Percentiles rank a stretch among this genome's conserved stretches.
phyloP scores from a whole-genome alignment of 2,329 filamentous ascomycete genomes.

The Colletotrichum siamense region DNA sequence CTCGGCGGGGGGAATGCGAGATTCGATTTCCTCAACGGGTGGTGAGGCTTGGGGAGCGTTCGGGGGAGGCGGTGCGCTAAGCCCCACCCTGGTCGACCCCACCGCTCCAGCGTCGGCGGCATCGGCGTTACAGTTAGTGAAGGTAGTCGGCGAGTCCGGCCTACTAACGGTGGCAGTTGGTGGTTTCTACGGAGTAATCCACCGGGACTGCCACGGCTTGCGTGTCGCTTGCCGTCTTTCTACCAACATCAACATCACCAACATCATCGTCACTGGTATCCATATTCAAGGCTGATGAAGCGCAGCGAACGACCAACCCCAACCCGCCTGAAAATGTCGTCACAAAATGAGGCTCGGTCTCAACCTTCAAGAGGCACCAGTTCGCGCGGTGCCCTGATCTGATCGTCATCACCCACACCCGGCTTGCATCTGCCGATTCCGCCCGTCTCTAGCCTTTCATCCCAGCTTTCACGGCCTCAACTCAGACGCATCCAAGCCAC shows the following conservation, averaged over 20 bases:
- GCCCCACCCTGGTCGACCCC: not conserved
- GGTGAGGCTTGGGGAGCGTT: not conserved
- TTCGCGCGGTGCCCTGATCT: not conserved
- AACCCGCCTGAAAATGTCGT: not conserved
- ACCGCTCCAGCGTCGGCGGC: not conserved
- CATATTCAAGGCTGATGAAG: not conserved
- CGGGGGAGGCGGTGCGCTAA: constrained; percentile 12
- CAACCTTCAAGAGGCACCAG: not conserved
- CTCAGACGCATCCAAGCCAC: not conserved
- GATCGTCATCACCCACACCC: not conserved
- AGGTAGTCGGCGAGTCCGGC: not conserved
- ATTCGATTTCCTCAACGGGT: not conserved
- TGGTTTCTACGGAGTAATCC: not conserved
- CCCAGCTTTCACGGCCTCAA: not conserved
- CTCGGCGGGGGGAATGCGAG: not conserved
- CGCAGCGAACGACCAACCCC: not conserved
- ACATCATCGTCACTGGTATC: not conserved
- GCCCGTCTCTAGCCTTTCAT: not conserved
- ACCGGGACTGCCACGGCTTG: not conserved
- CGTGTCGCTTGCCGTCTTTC: not conserved
- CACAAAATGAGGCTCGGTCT: not conserved
- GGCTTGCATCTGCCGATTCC: not conserved
- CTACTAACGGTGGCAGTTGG: not conserved
- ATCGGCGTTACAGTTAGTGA: not conserved
- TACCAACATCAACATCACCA: not conserved